A percentile compares a stretch with the other conserved stretches of the same genome.
Conservation (phyloP, 2,329 filamentous ascomycete species). For the Exophiala viscosa region DNA sequence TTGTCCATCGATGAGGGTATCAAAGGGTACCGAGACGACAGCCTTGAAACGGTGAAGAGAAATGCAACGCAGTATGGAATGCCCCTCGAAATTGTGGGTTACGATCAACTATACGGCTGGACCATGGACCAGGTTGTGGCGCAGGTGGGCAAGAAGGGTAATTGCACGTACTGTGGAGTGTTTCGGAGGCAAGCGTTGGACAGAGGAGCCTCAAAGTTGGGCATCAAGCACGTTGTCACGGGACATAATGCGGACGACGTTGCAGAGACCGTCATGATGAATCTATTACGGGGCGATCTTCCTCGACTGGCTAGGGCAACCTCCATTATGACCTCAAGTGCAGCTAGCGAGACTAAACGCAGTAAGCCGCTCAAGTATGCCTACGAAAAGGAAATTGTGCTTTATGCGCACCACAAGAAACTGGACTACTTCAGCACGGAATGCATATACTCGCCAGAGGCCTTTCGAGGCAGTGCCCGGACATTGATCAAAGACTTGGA, state of each 20-base stretch:
- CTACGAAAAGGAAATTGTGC: slow-evolving; percentile 97
- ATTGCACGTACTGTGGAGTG: slow-evolving; percentile 98
- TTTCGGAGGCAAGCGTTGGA: slow-evolving; percentile 93
- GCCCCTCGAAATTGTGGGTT: slow-evolving; percentile 86
- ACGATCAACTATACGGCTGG: slow-evolving; percentile 93
- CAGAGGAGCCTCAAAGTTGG: slow-evolving; percentile 79
- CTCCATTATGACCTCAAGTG: slow-evolving; percentile 76
- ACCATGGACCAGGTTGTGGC: slow-evolving; percentile 99
- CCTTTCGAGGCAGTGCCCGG: slow-evolving; percentile 87
- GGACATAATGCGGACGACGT: slow-evolving; percentile 98
- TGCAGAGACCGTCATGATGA: slow-evolving; percentile 97
- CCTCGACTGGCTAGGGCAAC: slow-evolving; percentile 83
- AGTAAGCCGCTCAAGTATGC: slow-evolving; percentile 98
- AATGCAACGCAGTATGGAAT: slow-evolving; percentile 90
- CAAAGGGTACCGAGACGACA: slow-evolving; percentile 93
- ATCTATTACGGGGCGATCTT: slow-evolving; percentile 83
- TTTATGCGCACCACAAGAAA: slow-evolving; percentile 95
- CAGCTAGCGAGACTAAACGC: slow-evolving; percentile 82
- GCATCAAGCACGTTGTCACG: slow-evolving; percentile 89
- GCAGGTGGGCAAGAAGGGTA: slow-evolving; percentile 94
- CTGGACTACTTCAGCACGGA: slow-evolving; percentile 98
- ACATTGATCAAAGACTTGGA: slow-evolving; percentile 94
- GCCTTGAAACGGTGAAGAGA: slow-evolving; percentile 90
- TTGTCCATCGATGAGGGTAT: slow-evolving; percentile 97
- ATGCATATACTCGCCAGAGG: slow-evolving; percentile 96